These are phyloP conservation scores for Carex pumila DNA, from an alignment of 176 grass and related monocot genomes.

Conservation along the genomic window DNA sequence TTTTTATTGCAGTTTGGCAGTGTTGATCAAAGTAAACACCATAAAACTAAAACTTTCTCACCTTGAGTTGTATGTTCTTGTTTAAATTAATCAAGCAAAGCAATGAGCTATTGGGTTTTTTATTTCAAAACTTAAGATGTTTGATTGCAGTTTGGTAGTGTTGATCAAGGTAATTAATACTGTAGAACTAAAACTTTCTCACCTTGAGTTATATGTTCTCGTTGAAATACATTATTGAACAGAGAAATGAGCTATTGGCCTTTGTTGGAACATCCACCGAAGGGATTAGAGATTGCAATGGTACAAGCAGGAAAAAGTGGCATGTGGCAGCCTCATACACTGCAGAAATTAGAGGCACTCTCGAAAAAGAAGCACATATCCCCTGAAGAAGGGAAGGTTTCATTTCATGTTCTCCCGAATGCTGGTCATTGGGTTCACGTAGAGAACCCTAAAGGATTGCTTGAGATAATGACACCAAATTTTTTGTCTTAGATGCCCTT, in stretches of 20 bases:
- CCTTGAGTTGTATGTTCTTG: background rate
- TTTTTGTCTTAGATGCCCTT: conserved; percentile 34
- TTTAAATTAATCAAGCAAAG: background rate
- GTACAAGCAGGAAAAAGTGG: conserved; percentile 84
- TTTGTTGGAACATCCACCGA: conserved; percentile 68
- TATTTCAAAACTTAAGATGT: background rate
- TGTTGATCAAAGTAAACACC: background rate
- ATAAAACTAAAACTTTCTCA: background rate
- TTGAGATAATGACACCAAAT: conserved; percentile 67
- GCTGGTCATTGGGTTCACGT: conserved; percentile 97
- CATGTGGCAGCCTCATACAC: conserved; percentile 59
- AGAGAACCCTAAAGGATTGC: conserved; percentile 85
- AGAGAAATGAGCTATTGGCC: conserved; percentile 74
- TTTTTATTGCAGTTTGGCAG: background rate
- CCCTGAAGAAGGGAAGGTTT: conserved; percentile 52
- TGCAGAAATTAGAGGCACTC: conserved; percentile 58
- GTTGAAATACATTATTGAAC: background rate
- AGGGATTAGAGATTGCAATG: conserved; percentile 63
- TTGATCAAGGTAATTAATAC: background rate
- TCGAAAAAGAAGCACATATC: conserved; percentile 24
- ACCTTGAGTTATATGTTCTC: background rate
- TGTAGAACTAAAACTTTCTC: background rate
- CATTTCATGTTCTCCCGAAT: conserved; percentile 59
- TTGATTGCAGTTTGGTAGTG: background rate
- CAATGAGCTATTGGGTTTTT: background rate